Base-by-base conservation (phyloP, 78 protist species). In the Dictyostelium purpureum region DNA sequence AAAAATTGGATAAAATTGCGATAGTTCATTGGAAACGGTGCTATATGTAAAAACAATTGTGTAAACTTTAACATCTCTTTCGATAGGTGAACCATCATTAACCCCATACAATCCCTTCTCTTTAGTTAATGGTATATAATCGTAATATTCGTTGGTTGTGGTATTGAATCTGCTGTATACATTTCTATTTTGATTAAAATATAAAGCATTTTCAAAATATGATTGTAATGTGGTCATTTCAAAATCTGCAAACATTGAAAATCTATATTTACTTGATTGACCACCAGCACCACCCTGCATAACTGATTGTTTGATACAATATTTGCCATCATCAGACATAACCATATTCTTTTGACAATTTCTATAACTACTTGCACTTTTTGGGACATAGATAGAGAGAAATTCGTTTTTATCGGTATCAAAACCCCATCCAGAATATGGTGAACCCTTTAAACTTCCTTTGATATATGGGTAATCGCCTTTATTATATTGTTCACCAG, bases 201-300 rank as follows among this genome's bases (percentile, higher is more conserved):
- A 51, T 33, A 61, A n/a, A 3, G 61, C 38, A 4, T 18, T 19
- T 9, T 73, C 63, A 42, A 61, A 56, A 24, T 74, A 85, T 11
- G 2, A n/a, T 61, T 85, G 92, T 5, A 73, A 28, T 18, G 10
- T 45, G 14, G 35, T 61, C n/a, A 18, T 18, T 51, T 85, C 82
- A 45, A n/a, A 85, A 61, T 85, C 92, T 2, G 82, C 59, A 16
- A 73, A 73, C 76, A 85, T 40, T 3, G 82, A 28, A 40, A 43
- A 85, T 42, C 51, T 69, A 35, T 85, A 74, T 33, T 82, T 82
- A 35, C 28, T 47, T 2, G 92, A 57, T 85, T 85, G 92, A n/a
- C 31, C 61, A 45, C 92, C 92, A 0, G 76, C 18, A 45, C 92
- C 92, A 85, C 69, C 87, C 67, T 81, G 89, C 89, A 81, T 81